A percentile compares a stretch with the other conserved stretches of the same genome.
Evolutionary conservation across 192 early-diverging fungal species (phyloP).

Genomic region (Phycomyces blakesleeanus): DNA sequence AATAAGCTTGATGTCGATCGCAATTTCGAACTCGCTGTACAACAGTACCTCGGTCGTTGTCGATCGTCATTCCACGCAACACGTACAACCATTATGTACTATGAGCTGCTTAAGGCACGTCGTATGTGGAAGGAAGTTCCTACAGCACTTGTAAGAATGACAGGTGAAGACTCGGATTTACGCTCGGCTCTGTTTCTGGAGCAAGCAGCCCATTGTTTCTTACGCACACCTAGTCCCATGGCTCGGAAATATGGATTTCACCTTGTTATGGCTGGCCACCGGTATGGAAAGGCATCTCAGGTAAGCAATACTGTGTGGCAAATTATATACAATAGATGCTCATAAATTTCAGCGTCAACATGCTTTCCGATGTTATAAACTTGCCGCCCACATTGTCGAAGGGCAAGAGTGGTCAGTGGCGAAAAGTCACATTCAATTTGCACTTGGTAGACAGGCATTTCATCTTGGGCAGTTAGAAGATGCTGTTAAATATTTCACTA

Average conservation of each 20-base stretch:
- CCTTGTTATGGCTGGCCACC: constrained; percentile 79
- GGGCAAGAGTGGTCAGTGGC: constrained; percentile 64
- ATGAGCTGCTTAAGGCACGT: constrained; percentile 74
- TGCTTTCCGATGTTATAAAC: constrained; percentile 74
- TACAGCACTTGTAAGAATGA: constrained; percentile 63
- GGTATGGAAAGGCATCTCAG: constrained; percentile 75
- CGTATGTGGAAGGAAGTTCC: constrained; percentile 69
- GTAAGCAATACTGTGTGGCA: constrained; percentile 36
- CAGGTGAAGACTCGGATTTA: constrained; percentile 74
- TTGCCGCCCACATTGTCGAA: constrained; percentile 58
- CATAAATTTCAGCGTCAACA: constrained; percentile 52
- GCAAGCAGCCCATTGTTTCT: constrained; percentile 82
- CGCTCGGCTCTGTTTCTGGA: constrained; percentile 80
- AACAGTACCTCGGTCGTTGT: constrained; percentile 61
- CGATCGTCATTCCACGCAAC: constrained; percentile 63
- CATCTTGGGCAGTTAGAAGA: constrained; percentile 69
- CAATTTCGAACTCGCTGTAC: constrained; percentile 71
- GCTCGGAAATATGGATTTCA: constrained; percentile 89
- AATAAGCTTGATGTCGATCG: constrained; percentile 51
- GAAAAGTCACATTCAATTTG: constrained; percentile 89
- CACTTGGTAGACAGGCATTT: constrained; percentile 77
- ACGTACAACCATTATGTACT: constrained; percentile 71
- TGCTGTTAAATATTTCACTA: constrained; percentile 77
- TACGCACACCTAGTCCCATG: constrained; percentile 62
- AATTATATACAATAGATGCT: neutral